phyloP scores from a whole-genome alignment of 176 grass and related monocot genomes.

The Ananas comosus region DNA sequence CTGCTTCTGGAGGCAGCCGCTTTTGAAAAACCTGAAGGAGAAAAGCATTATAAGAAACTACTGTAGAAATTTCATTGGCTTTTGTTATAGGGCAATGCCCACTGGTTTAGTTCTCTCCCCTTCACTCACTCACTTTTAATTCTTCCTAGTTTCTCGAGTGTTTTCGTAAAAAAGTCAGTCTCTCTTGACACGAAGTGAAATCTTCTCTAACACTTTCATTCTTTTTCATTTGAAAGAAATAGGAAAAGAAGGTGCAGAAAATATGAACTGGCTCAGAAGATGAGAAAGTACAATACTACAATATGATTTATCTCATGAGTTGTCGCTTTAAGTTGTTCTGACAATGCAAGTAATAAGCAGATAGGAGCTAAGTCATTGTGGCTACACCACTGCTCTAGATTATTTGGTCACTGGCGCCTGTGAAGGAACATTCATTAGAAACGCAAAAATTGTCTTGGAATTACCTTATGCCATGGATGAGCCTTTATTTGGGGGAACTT shows the following conservation, averaged over 20 bases:
- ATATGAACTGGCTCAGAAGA: not conserved
- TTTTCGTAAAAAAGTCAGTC: too few species aligned
- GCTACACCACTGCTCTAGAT: too few species aligned
- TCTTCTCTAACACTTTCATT: not conserved
- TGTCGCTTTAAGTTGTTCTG: not conserved
- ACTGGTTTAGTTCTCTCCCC: not conserved
- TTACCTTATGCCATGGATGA: slow-evolving; percentile 98
- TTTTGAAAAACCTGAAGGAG: slow-evolving; percentile 82
- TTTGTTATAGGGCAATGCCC: not conserved
- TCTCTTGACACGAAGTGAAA: too few species aligned
- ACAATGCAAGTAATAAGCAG: not conserved
- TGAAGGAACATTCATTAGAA: not conserved
- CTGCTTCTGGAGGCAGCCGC: slow-evolving; percentile 69
- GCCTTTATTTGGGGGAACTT: slow-evolving; percentile 99
- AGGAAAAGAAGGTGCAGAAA: not conserved
- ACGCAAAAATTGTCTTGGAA: not conserved
- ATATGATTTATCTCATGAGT: not conserved
- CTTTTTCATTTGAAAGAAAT: not conserved
- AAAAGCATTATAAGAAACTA: not conserved
- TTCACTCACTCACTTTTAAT: not conserved
- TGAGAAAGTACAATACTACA: not conserved
- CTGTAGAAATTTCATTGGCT: not conserved
- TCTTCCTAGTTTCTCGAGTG: too few species aligned
- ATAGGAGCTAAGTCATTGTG: not conserved
- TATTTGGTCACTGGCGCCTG: not conserved